phyloP scores from a whole-genome alignment of 2,329 filamentous ascomycete genomes.

The Magnaporthiopsis rhizophila region DNA sequence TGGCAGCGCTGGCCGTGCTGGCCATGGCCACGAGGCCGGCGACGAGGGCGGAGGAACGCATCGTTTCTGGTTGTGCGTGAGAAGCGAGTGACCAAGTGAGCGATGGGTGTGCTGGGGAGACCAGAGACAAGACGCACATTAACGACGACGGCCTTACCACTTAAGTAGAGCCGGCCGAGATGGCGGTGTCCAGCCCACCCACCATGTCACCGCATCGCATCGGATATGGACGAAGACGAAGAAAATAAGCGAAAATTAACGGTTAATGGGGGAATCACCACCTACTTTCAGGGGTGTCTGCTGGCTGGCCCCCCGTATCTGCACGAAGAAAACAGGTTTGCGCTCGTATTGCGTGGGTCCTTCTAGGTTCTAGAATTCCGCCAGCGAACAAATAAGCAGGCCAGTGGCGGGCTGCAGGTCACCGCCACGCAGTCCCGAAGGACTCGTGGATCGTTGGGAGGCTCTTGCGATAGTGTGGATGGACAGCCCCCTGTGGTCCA shows the following conservation, averaged over 20 bases:
- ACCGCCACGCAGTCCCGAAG: not conserved
- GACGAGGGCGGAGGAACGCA: constrained; percentile 31
- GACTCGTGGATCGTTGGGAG: not conserved
- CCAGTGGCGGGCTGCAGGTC: not conserved
- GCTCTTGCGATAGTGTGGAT: not conserved
- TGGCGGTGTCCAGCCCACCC: too few relatives aligned
- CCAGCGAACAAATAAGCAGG: not conserved
- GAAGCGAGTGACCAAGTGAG: not conserved
- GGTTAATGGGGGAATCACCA: not conserved
- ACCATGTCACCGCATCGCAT: not conserved
- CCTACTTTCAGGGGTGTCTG: not conserved
- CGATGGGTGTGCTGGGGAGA: not conserved
- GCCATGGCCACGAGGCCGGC: constrained; percentile 30
- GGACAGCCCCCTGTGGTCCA: not conserved
- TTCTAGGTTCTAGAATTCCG: not conserved
- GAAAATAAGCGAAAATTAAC: not conserved
- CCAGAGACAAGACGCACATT: not conserved
- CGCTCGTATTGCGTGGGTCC: not conserved
- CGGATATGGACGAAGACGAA: not conserved
- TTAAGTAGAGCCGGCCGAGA: not conserved
- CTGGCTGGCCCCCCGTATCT: not conserved
- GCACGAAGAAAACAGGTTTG: not conserved
- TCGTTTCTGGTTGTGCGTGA: constrained; percentile 17
- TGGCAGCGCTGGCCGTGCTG: constrained; percentile 30
- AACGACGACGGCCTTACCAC: not conserved